Conservation (phyloP, 805 yeast species). For the Lipomyces sp. region DNA sequence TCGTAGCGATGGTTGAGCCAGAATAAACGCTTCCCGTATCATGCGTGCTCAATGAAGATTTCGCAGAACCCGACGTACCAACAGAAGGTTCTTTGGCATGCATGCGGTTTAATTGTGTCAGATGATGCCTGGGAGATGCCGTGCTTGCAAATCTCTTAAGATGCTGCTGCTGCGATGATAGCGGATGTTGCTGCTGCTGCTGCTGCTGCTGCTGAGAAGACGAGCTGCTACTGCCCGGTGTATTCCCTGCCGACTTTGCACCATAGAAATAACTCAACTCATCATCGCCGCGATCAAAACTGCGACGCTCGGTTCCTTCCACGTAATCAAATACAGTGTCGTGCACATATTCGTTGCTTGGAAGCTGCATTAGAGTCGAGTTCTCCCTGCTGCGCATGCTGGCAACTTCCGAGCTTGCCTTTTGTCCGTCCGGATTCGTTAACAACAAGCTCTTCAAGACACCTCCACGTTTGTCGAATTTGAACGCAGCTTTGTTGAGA, state of each 20-base stretch:
- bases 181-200: too few species aligned
- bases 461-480: slow-evolving; percentile 14
- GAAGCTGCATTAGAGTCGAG: too few species aligned
- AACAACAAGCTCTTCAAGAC: slow-evolving; percentile 12
- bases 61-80: background rate
- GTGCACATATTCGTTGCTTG: background rate
- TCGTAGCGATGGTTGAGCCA: too few species aligned
- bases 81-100: background rate
- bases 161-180: background rate
- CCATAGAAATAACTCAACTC: slow-evolving; percentile 1
- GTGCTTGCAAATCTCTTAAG: background rate
- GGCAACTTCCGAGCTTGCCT: background rate
- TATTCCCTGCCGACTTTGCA: background rate
- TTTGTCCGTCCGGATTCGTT: background rate
- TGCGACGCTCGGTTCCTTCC: background rate
- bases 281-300: slow-evolving; percentile 1
- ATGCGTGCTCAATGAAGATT: too few species aligned
- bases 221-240: too few species aligned
- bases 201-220: too few species aligned
- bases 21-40: too few species aligned
- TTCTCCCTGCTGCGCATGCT: background rate
- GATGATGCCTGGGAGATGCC: background rate
- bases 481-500: slow-evolving; percentile 9
- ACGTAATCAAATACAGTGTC: background rate
- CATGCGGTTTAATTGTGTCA: background rate